Conservation (phyloP, 192 early-diverging fungal species). For the Polychytrium aggregatum region DNA sequence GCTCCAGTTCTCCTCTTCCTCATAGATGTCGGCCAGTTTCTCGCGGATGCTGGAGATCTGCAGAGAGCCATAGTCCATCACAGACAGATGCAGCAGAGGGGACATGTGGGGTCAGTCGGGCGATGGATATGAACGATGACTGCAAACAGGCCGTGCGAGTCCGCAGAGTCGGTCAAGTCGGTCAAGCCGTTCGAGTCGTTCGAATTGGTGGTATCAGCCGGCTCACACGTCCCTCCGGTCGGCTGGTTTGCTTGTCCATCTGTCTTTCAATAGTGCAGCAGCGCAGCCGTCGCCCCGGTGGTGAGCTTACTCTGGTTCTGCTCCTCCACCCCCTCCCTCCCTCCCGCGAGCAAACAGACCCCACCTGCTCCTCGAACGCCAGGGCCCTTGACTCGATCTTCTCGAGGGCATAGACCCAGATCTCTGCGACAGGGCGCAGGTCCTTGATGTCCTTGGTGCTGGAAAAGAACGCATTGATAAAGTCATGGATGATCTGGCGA, state of each 20-base stretch:
- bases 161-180: background rate
- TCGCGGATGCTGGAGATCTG: slow-evolving; percentile 61
- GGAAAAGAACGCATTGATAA: slow-evolving; percentile 47
- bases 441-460: slow-evolving; percentile 23
- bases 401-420: slow-evolving; percentile 58
- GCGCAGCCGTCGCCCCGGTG: too few species aligned
- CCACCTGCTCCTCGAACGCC: slow-evolving; percentile 77
- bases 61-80: background rate
- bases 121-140: background rate
- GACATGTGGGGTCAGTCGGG: background rate
- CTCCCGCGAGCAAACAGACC: too few species aligned
- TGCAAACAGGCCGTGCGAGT: background rate
- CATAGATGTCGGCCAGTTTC: slow-evolving; percentile 62
- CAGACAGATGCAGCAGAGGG: slow-evolving; percentile 6
- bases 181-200: too few species aligned
- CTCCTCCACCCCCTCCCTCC: too few species aligned
- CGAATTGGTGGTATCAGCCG: too few species aligned
- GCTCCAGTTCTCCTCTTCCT: slow-evolving; percentile 64
- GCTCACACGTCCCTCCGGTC: too few species aligned
- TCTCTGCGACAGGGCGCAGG: slow-evolving; percentile 28
- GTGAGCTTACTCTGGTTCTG: too few species aligned
- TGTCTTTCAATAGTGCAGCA: background rate
- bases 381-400: slow-evolving; percentile 62
- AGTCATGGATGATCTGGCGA: slow-evolving; percentile 61
- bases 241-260: too few species aligned